Evolutionary conservation across 2,329 filamentous ascomycete species (phyloP).

Genomic region (Akanthomyces dipterigenus): DNA sequence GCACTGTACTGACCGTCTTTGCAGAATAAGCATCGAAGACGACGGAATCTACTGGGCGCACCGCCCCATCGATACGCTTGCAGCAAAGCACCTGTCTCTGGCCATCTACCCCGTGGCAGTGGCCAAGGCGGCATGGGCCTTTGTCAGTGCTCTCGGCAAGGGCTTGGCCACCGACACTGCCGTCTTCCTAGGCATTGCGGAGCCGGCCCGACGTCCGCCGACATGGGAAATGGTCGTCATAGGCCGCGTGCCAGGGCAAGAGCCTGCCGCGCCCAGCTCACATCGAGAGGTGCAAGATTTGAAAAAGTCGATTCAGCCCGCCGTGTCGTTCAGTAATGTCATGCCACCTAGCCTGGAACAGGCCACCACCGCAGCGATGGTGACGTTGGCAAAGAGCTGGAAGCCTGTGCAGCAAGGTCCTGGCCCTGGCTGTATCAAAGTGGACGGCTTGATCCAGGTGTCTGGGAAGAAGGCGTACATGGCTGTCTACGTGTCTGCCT

Average conservation of each 20-base stretch:
- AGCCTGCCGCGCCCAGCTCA: background rate
- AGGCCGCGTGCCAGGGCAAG: conserved; percentile 22
- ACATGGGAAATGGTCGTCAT: conserved; percentile 27
- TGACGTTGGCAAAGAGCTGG: conserved; percentile 40
- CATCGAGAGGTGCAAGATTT: background rate
- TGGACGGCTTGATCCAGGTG: conserved; percentile 50
- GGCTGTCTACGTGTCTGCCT: conserved; percentile 44
- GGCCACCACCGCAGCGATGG: conserved; percentile 17
- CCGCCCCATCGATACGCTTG: conserved; percentile 40
- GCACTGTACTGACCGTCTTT: background rate
- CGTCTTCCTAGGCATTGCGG: conserved; percentile 39
- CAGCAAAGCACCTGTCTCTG: conserved; percentile 39
- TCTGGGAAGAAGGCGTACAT: conserved; percentile 39
- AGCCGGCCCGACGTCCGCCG: conserved; percentile 17
- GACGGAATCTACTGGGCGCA: conserved; percentile 42
- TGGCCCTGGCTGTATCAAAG: conserved; percentile 43
- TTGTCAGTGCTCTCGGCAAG: conserved; percentile 40
- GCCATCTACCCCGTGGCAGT: conserved; percentile 48
- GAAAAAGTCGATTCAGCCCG: conserved; percentile 1
- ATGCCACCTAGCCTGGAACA: background rate
- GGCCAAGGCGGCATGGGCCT: conserved; percentile 44
- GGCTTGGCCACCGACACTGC: conserved; percentile 38
- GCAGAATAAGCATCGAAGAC: conserved; percentile 43
- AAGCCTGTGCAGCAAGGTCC: conserved; percentile 35
- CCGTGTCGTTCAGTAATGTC: background rate